These are phyloP conservation scores for Sugiyamaella floridensis DNA, from an alignment of 805 yeast genomes.

Conservation along the genomic window DNA sequence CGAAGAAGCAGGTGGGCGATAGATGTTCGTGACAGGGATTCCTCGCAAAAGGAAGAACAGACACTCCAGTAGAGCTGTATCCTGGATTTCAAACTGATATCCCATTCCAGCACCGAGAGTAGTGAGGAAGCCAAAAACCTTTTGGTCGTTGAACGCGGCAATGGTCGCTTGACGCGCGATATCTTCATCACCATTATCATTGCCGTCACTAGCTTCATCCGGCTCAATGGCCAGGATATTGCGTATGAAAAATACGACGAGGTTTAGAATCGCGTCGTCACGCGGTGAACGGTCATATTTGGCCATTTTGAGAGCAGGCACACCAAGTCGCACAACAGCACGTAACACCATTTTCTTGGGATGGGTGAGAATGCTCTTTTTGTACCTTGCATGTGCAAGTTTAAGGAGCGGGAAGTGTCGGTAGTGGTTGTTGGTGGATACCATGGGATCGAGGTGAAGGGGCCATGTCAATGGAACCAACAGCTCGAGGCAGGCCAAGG, in stretches of 20 bases:
- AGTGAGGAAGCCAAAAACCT: constrained; percentile 65
- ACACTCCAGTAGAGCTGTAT: constrained; percentile 60
- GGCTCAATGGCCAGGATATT: constrained; percentile 77
- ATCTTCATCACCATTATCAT: constrained; percentile 53
- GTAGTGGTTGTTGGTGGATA: constrained; percentile 53
- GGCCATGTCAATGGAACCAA: constrained; percentile 88
- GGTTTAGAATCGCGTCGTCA: constrained; percentile 64
- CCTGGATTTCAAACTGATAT: constrained; percentile 57
- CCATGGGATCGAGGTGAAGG: constrained; percentile 49
- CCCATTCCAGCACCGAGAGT: constrained; percentile 63
- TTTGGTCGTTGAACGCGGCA: constrained; percentile 53
- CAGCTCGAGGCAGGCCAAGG: constrained; percentile 67
- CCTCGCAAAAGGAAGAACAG: constrained; percentile 58
- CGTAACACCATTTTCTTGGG: constrained; percentile 56
- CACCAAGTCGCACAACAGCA: constrained; percentile 61
- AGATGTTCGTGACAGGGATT: constrained; percentile 35
- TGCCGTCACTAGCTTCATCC: constrained; percentile 40
- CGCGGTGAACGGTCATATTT: constrained; percentile 50
- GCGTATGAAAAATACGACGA: constrained; percentile 67
- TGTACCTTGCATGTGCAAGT: constrained; percentile 63
- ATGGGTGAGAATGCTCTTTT: constrained; percentile 54
- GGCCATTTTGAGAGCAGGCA: constrained; percentile 39
- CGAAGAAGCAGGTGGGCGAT: neutral
- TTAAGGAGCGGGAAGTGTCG: constrained; percentile 52
- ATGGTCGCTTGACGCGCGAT: constrained; percentile 56